Percentiles rank a stretch among this genome's conserved stretches.
phyloP scores from a whole-genome alignment of 2,329 filamentous ascomycete genomes.

The Cadophora luteo-olivacea region DNA sequence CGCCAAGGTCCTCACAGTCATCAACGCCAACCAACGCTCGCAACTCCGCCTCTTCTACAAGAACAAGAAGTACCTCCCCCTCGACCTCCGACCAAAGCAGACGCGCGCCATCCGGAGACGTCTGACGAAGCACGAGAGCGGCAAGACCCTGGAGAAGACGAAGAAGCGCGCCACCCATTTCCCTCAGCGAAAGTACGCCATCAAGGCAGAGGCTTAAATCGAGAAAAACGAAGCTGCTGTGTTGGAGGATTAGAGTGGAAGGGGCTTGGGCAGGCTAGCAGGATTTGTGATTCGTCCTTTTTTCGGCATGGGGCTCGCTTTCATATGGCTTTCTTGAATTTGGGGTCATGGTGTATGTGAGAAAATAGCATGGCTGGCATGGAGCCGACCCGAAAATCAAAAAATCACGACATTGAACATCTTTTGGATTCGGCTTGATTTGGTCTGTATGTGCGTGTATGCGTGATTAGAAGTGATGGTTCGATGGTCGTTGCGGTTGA shows the following conservation, averaged over 20 bases:
- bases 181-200: constrained; percentile 97
- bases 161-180: constrained; percentile 97
- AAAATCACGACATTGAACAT: constrained; percentile 44
- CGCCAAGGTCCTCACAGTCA: constrained; percentile 97
- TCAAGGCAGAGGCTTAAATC: constrained; percentile 67
- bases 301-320: constrained; percentile 39
- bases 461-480: neutral
- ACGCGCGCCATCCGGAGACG: constrained; percentile 97
- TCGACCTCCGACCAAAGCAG: constrained; percentile 98
- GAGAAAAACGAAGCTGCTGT: constrained; percentile 24
- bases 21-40: constrained; percentile 99
- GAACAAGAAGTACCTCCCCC: constrained; percentile 98
- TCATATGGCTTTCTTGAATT: constrained; percentile 34
- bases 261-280: constrained; percentile 16
- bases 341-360: constrained; percentile 42
- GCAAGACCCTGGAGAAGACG: constrained; percentile 87
- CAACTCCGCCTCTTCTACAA: constrained; percentile 99
- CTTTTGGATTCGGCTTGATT: constrained; percentile 4
- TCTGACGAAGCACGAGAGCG: constrained; percentile 89
- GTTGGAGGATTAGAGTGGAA: neutral
- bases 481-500: neutral
- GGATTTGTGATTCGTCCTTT: constrained; percentile 31
- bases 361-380: constrained; percentile 45
- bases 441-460: neutral
- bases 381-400: constrained; percentile 36